Conservation (phyloP, 768 basidiomycete species). For the Phlegmacium glaucopus region DNA sequence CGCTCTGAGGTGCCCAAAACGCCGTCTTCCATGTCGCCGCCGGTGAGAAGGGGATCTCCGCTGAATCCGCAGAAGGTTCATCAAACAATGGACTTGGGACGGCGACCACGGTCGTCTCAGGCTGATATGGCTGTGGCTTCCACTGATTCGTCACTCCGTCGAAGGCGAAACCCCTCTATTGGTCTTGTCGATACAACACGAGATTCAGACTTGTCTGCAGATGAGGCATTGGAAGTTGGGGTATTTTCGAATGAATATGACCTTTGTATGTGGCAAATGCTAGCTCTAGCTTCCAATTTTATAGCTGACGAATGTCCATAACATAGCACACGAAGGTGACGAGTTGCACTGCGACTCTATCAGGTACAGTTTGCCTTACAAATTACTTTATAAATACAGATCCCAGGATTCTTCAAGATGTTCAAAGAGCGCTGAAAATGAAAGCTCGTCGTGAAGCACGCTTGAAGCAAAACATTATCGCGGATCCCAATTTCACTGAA, state of each 20-base stretch:
- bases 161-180: constrained; percentile 21
- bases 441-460: constrained; percentile 77
- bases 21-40: constrained; percentile 17
- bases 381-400: constrained; percentile 66
- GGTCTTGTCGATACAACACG: constrained; percentile 4
- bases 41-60: constrained; percentile 29
- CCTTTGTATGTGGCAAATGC: constrained; percentile 49
- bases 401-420: constrained; percentile 77
- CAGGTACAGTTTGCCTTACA: background rate
- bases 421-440: constrained; percentile 69
- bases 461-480: constrained; percentile 26
- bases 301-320: constrained; percentile 10
- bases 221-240: constrained; percentile 19
- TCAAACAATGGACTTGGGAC: constrained; percentile 19
- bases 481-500: constrained; percentile 12
- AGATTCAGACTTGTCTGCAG: background rate
- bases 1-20: constrained; percentile 16
- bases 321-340: constrained; percentile 72
- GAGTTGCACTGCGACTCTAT: background rate
- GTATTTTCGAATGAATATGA: constrained; percentile 76
- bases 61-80: constrained; percentile 30
- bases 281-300: background rate
- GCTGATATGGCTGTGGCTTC: background rate
- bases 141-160: constrained; percentile 19
- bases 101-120: constrained; percentile 26